These are phyloP conservation scores for Moesziomyces sp. DNA, from an alignment of 1,284 basidiomycete species.

Conservation along the genomic window DNA sequence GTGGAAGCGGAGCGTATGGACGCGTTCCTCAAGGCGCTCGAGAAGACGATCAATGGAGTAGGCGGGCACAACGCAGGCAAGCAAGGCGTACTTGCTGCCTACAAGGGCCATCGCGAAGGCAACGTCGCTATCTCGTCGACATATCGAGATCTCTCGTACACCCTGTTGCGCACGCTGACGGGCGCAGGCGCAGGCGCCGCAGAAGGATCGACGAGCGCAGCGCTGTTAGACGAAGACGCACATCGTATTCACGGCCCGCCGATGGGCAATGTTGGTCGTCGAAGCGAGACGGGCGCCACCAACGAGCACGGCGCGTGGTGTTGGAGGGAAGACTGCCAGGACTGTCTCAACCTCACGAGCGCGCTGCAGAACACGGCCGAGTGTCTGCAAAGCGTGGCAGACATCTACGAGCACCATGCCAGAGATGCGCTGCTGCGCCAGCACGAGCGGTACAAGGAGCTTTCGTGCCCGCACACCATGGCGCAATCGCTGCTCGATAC, in stretches of 20 bases:
- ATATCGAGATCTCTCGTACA: constrained; percentile 54
- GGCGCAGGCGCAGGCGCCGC: constrained; percentile 37
- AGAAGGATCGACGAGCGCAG: constrained; percentile 60
- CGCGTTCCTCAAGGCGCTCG: constrained; percentile 32
- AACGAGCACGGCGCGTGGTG: constrained; percentile 85
- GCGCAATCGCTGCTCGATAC: constrained; percentile 78
- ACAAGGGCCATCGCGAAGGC: constrained; percentile 29
- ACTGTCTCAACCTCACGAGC: constrained; percentile 80
- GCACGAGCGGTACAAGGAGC: constrained; percentile 79
- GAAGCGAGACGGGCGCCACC: constrained; percentile 69
- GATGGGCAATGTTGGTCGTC: constrained; percentile 70
- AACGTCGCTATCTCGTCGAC: constrained; percentile 24
- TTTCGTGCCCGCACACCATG: constrained; percentile 78
- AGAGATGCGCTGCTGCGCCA: constrained; percentile 76
- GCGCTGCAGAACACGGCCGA: constrained; percentile 82
- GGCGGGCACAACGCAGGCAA: constrained; percentile 37
- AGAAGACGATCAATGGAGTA: constrained; percentile 49
- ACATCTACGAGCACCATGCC: constrained; percentile 81
- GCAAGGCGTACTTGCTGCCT: constrained; percentile 43
- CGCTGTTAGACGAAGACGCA: constrained; percentile 77
- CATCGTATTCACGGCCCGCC: constrained; percentile 67
- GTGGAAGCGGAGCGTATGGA: constrained; percentile 45
- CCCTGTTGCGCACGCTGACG: constrained; percentile 51
- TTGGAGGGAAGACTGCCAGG: constrained; percentile 81
- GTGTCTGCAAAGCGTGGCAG: constrained; percentile 78